Evolutionary conservation across 768 basidiomycete species (phyloP).

Genomic region (Agaricus blazei): DNA sequence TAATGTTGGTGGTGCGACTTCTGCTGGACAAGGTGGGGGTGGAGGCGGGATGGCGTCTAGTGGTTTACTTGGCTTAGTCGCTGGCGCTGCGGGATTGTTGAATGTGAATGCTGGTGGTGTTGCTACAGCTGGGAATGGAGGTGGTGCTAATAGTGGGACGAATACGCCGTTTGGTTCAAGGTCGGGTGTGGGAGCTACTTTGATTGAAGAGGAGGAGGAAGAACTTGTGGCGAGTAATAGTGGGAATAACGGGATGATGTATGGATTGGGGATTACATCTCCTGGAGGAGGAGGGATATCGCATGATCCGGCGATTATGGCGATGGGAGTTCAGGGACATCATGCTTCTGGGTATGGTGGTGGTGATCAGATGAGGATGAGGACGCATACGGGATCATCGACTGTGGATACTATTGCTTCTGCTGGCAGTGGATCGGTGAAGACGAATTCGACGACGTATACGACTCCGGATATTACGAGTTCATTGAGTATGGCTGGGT

Average conservation of each 20-base stretch:
- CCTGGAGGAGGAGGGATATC: conserved; percentile 10
- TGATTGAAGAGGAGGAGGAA: conserved; percentile 72
- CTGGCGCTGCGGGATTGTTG: conserved; percentile 10
- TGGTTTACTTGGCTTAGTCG: conserved; percentile 6
- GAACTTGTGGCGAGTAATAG: conserved; percentile 36
- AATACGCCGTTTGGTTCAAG: conserved; percentile 64
- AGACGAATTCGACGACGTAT: conserved; percentile 40
- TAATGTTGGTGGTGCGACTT: conserved; percentile 41
- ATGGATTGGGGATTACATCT: not conserved
- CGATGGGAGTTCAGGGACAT: conserved; percentile 24
- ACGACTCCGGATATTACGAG: conserved; percentile 54
- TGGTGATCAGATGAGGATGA: conserved; percentile 28
- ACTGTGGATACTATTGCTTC: conserved; percentile 31
- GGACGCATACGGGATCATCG: conserved; percentile 46
- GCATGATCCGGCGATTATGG: conserved; percentile 12
- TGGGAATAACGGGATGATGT: conserved; percentile 16
- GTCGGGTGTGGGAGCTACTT: conserved; percentile 42
- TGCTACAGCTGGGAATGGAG: not conserved
- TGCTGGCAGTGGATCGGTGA: conserved; percentile 18
- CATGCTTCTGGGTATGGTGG: conserved; percentile 33
- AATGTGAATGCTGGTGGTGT: not conserved
- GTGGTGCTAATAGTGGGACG: conserved; percentile 55
- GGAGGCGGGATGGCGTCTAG: not conserved
- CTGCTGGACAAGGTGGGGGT: conserved; percentile 9
- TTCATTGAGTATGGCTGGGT: conserved; percentile 11